Base-by-base conservation (phyloP, 2,329 filamentous ascomycete species). In the Esteya vermicola region DNA sequence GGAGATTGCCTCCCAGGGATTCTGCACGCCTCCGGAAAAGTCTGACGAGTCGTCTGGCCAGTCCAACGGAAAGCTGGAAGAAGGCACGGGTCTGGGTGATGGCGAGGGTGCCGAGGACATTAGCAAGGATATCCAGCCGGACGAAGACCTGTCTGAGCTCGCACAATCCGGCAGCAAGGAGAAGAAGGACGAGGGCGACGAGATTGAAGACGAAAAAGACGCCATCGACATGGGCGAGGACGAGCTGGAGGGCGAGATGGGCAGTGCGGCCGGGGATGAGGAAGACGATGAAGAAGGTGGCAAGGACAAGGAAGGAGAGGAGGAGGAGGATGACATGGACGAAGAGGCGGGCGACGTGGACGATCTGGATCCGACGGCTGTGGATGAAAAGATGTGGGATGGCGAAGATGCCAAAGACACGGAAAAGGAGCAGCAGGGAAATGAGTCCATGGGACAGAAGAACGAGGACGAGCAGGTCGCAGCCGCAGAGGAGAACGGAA, bases 301-400 rank as follows among this genome's bases (percentile, higher is more conserved):
- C 9, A 70, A 80, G 9, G 67, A 77, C 4, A 70, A 77, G 13
- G 72, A 74, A 21, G 36, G 40, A 1, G 67, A 79, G 9, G 73
- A 75, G 25, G 72, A 77, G 33, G 72, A 78, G 25, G 65, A 80
- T n/a, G 80, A 85, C 9, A 79, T 93, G 55, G 86, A 95, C 48
- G 88, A 94, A 51, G 85, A 96, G 58, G 74, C 82, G 6, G 91
- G 88, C 1, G 82, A 86, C 51, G 86, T 96, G 10, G 85, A 95
- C 60, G 85, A 93, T 51, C 67, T 94, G 32, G 89, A 94, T 50
- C 81, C 85, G 12, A 82, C 78, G 14, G 84, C 89, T 18, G 82
- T 96, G 1, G 93, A 98, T 55, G 93, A 98, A 63, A 98, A 96
- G 67, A 86, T 96, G 73, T 98, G 91, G 91, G 88, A 98, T 58